Percentiles rank a stretch among this genome's conserved stretches.
phyloP scores from a whole-genome alignment of 768 basidiomycete genomes.

The Pulveroboletus sp. region DNA sequence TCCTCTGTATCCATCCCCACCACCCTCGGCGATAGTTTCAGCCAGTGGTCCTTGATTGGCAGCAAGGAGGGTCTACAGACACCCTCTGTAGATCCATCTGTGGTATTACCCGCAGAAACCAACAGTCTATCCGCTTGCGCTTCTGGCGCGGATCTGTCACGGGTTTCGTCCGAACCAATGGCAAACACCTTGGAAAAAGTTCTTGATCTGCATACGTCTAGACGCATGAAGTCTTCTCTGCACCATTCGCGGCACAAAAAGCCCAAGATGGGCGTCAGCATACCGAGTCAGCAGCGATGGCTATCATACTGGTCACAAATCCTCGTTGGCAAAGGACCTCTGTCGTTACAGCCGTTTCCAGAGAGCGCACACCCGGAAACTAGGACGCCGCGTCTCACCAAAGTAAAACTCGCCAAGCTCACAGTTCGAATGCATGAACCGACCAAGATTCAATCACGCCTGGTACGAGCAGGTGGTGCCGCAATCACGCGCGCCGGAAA shows the following conservation, averaged over 20 bases:
- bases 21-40: slow-evolving; percentile 15
- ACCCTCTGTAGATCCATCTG: neutral
- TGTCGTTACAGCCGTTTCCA: slow-evolving; percentile 42
- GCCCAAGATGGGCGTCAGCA: slow-evolving; percentile 64
- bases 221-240: slow-evolving; percentile 54
- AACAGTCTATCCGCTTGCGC: neutral
- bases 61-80: slow-evolving; percentile 19
- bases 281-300: slow-evolving; percentile 79
- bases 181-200: slow-evolving; percentile 49
- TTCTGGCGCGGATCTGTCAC: slow-evolving; percentile 6
- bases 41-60: slow-evolving; percentile 19
- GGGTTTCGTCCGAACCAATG: slow-evolving; percentile 15
- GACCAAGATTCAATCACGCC: slow-evolving; percentile 45
- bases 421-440: slow-evolving; percentile 59
- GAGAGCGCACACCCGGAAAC: slow-evolving; percentile 10
- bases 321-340: slow-evolving; percentile 54
- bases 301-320: slow-evolving; percentile 74
- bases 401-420: slow-evolving; percentile 56
- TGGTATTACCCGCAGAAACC: neutral
- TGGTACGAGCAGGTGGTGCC: slow-evolving; percentile 57
- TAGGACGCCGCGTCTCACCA: slow-evolving; percentile 27
- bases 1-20: slow-evolving; percentile 37
- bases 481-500: slow-evolving; percentile 46
- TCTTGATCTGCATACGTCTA: slow-evolving; percentile 65
- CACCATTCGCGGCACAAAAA: slow-evolving; percentile 14